Percentiles rank a stretch among this genome's conserved stretches.
Evolutionary conservation across 169 alveolate genomes (phyloP).

Genomic region (Plasmodium sp.): DNA sequence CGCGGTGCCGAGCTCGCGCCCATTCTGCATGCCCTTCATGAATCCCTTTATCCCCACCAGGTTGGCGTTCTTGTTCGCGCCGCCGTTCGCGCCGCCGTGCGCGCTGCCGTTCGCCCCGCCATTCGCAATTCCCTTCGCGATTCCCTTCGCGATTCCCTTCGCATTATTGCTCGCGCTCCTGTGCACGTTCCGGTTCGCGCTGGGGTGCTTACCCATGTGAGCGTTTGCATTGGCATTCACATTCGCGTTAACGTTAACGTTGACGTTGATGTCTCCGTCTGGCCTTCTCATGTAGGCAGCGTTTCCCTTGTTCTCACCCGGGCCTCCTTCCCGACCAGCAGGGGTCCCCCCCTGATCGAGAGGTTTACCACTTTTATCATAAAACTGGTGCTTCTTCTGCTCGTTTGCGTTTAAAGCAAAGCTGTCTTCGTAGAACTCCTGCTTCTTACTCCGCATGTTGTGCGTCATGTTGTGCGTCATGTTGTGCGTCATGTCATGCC

Average conservation of each 20-base stretch:
- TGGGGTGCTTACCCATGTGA: background rate
- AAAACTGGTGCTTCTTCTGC: background rate
- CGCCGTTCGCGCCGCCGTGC: background rate
- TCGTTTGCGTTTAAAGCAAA: background rate
- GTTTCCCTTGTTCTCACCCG: slow-evolving; percentile 10
- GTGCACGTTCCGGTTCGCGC: background rate
- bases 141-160: slow-evolving; percentile 40
- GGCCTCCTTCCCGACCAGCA: background rate
- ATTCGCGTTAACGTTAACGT: background rate
- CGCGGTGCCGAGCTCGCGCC: background rate
- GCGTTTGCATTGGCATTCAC: background rate
- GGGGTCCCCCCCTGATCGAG: background rate
- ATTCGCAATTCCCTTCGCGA: slow-evolving; percentile 14
- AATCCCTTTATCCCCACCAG: slow-evolving; percentile 60
- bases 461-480: background rate
- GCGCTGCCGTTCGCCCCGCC: background rate
- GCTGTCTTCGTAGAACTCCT: background rate
- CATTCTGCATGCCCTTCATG: slow-evolving; percentile 54
- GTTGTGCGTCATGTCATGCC: slow-evolving; percentile 1
- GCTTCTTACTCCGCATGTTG: background rate
- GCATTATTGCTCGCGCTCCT: slow-evolving; percentile 1
- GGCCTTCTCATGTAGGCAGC: background rate
- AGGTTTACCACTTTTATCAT: background rate
- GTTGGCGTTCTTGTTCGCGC: slow-evolving; percentile 41
- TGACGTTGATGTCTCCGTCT: background rate